Base-by-base conservation (phyloP, 2,329 filamentous ascomycete species). In the Ilyonectria robusta region DNA sequence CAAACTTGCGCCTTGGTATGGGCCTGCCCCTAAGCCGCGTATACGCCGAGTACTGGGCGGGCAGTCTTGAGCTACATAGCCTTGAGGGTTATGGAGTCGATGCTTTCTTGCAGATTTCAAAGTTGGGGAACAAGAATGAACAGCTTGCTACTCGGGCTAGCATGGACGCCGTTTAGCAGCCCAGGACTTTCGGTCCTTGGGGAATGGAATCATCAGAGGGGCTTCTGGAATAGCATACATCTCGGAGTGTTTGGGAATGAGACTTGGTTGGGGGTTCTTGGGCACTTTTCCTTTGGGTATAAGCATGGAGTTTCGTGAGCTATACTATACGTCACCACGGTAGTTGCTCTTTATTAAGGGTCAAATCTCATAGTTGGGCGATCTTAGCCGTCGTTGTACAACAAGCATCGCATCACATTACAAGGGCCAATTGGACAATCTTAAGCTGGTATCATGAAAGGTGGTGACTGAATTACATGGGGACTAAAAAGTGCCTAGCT, bases 31-130 rank as follows among this genome's bases (percentile, higher is more conserved):
- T 99, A 82, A 97, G 95, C 76, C 89, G 94, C 68, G 93, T 98
- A 3, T 99, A 98, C 80, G 94, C 95, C 31, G 95, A 98, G 81
- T 98, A 98, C 81, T 99, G 96, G 96, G 96, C 96, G 3, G 96
- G 96, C 26, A 96, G 89, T 75, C 84, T 99, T 9, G 93, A 97
- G 76, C 81, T 98, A 65, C 95, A 98, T 79, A 98, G 93, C 76
- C 84, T 99, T 8, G 95, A 98, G 78, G 97, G 96, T 1, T 98
- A 98, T 78, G 96, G 96, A 15, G 94, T 97, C 7, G 96, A 99
- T 83, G 95, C 93, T 0, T 99, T 99, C 77, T 82, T 99, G 70
- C 95, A 98, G 78, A 97, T 99, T 67, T 97, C 94, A 6, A 97
- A 97, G 79, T 85, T 99, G 64, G 96, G 96, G 21, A 99, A 99